Evolutionary conservation across 306 rosid genomes (phyloP).

Genomic region (Arachis stenosperma): DNA sequence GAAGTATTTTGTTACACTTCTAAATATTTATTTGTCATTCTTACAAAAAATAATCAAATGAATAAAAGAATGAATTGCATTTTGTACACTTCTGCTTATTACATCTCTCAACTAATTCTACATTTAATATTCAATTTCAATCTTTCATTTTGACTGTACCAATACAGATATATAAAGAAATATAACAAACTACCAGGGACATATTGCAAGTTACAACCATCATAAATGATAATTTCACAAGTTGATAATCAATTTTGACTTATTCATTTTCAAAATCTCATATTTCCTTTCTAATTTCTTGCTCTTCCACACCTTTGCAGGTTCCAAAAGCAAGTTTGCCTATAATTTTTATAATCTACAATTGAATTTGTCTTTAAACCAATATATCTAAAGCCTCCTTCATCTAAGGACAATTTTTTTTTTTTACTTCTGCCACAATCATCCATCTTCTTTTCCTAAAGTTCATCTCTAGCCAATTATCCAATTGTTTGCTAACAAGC

Average conservation of each 20-base stretch:
- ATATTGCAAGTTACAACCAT: background rate
- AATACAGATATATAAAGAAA: constrained; percentile 23
- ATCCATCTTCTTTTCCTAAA: constrained; percentile 70
- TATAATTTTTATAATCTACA: constrained; percentile 37
- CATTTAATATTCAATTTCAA: no score
- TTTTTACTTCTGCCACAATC: constrained; percentile 73
- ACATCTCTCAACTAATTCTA: no score
- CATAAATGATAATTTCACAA: background rate
- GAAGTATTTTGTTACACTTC: no score
- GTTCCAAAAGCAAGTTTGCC: constrained; percentile 34
- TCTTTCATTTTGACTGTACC: background rate
- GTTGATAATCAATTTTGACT: background rate
- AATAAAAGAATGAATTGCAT: no score
- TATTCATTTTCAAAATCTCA: no score
- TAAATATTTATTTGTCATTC: no score
- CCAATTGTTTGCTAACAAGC: constrained; percentile 66
- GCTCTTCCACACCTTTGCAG: constrained; percentile 19
- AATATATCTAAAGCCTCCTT: constrained; percentile 61
- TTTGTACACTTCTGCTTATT: no score
- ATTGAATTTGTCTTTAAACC: constrained; percentile 38
- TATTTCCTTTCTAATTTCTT: no score
- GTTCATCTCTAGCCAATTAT: constrained; percentile 80
- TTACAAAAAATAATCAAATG: no score
- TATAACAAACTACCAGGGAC: background rate
- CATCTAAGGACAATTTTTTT: constrained; percentile 92